Base-by-base conservation (phyloP, 768 basidiomycete species). In the Fibroporia radiculosa region DNA sequence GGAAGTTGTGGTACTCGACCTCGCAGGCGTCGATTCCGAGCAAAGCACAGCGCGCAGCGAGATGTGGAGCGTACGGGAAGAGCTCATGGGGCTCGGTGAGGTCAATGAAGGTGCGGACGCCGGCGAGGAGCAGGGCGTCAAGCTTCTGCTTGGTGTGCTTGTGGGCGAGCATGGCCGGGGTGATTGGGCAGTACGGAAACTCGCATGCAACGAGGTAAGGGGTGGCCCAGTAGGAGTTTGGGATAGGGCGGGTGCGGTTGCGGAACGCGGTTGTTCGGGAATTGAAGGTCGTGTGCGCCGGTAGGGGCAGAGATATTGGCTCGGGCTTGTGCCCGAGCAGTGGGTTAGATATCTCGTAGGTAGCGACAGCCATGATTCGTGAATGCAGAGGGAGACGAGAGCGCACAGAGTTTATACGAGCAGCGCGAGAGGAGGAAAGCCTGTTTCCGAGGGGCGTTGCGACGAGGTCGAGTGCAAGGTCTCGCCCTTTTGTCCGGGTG, bases 191-290 rank as follows among this genome's bases (percentile, higher is more conserved):
- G 3, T 81, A 89, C 1, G 85, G 85, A 61, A 87, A 88, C 57
- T 89, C 86, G 73, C 84, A 87, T 0, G 85, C 86, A 43, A 87
- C 70, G 27, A 89, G 73, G 10, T 70, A 63, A 0, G 79, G 71
- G 0, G 84, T 86, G 0, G 84, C 85, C 86, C 86, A 89, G 66
- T 88, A 88, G 0, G 82, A 84, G 63, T 89, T 89, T n/a, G 83
- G 82, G 56, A 88, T 79, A 23, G 85, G 85, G 1, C 81, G 77
- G 0, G 65, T 58, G 4, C 54, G 46, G 24, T 46, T 40, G 28
- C 57, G 53, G 27, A 54, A 49, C 19, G 48, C 26, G 31, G 40
- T 43, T n/a, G 41, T 27, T 26, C 16, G 13, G 27, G 33, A 22
- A 16, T 38, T 32, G 44, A 38, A 19, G 27, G 35, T 12, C 19